Base-by-base conservation (phyloP, 345 rosid species). In the Lumnitzera littorea region DNA sequence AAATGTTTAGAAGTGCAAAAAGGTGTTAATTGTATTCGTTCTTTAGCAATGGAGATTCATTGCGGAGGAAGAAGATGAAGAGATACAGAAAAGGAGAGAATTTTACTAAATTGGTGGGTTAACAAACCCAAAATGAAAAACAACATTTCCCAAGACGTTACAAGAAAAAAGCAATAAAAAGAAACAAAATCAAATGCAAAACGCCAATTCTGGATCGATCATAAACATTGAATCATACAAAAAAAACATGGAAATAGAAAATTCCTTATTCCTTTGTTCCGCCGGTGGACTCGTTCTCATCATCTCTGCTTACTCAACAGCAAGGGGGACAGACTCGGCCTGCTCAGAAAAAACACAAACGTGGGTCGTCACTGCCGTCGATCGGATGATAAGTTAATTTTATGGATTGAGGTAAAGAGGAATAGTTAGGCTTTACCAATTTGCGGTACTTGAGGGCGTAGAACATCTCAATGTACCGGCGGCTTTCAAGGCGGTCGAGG, bases 391-490 rank as follows among this genome's bases (percentile, higher is more conserved):
- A 20, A 20, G 20, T 20, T 20, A 20, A 20, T 20, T 20, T 20
- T 20, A 20, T 20, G 20, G 20, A 20, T 20, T 20, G 20, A 20
- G 20, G 1, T 52, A 13, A 13, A 14, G 14, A 15, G 2, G 17
- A 13, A 10, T 15, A 46, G 29, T 48, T 20, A 20, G 20, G 11
- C 16, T 11, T 47, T 82, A 91, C 98, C 91, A 92, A 62, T 68
- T 84, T 89, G 10, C 84, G 81, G 68, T 87, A 92, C 72, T 92
- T 92, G 29, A 92, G 79, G 17, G 97, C 96, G 13, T 84, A 85
- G 57, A 92, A 92, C 98, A 92, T 92, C 72, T 92, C 98, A 4
- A 92, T 79, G 79, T 92, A 92, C 12, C 98, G 86, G 3, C 88
- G 74, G 81, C 94, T 87, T 83, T 92, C 98, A 0, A 67, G 97